Evolutionary conservation across 352 stramenopile genomes (phyloP), one percentile per base, ranked within the genome.

Genomic region (Nothophytophthora sp.): DNA sequence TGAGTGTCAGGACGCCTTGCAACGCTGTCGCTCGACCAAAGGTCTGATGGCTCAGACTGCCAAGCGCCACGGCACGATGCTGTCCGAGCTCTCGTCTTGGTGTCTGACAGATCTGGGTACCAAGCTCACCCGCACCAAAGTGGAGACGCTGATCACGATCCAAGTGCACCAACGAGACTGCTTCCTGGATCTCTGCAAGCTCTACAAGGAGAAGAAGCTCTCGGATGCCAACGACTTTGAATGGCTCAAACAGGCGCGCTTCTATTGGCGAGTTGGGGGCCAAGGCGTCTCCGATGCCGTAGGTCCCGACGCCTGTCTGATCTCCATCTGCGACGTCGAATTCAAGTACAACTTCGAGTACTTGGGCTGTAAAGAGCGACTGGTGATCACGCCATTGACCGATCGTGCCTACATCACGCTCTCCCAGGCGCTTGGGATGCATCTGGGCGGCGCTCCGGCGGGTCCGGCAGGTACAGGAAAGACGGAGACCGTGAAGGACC

Each of bases 331-430:
- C 42, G 90, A 98, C 46, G 84, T 94, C 24, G 71, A 81, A n/a
- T 91, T 98, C 49, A 85, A 90, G 19, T 98, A 97, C 56, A 81
- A 84, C 27, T 98, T 98, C 55, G 91, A 98, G 72, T 98, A 97
- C 50, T 79, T 97, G 37, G 92, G 92, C n/a, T 95, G 85, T 40
- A 98, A 94, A 18, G 91, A 92, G 44, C 70, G 86, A 9, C 70
- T 96, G 6, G 86, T 95, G 9, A 91, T 95, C 60, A 98, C 91
- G 1, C 91, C 90, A 2, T 70, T 98, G 19, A 98, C 91, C 2
- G 91, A 98, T 43, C 72, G 88, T 0, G 92, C 83, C 13, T 98
- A 95, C 63, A 88, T 98, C 27, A 97, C 91, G 12, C 71, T 98
- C 4, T 96, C 86, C 0, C 86, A 95, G 47, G 88, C 90, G 15